Percentiles rank a stretch among this genome's conserved stretches.
Evolutionary conservation across 495 filamentous ascomycete genomes (phyloP).

Genomic region (Daldinia decipiens): DNA sequence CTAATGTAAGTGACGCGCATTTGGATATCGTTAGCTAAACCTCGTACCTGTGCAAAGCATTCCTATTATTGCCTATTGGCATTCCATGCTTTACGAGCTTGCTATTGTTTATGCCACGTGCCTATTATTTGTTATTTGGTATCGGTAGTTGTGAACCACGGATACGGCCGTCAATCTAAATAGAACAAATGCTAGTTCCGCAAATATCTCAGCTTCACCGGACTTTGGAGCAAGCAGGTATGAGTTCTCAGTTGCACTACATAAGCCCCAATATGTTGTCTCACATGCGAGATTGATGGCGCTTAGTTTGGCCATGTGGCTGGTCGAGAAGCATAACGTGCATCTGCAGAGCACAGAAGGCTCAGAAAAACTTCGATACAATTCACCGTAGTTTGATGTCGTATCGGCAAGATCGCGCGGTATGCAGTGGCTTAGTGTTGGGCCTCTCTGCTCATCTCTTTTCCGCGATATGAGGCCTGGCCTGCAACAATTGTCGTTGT

Average conservation of each 20-base stretch:
- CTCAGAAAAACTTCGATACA: neutral
- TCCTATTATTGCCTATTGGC: too few relatives aligned
- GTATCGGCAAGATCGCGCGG: neutral
- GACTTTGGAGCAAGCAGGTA: neutral
- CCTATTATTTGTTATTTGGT: neutral
- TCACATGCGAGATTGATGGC: slow-evolving; percentile 2
- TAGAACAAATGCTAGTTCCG: neutral
- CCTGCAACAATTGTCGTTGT: neutral
- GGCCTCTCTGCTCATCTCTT: neutral
- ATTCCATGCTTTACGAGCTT: neutral
- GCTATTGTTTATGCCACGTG: neutral
- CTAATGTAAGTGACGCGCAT: neutral
- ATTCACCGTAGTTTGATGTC: neutral
- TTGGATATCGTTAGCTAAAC: neutral
- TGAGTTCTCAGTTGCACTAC: neutral
- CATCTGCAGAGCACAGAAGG: neutral
- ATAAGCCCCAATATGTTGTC: neutral
- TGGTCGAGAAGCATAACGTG: neutral
- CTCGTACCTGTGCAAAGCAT: neutral
- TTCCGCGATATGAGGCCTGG: neutral
- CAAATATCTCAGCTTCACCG: neutral
- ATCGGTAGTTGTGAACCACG: neutral
- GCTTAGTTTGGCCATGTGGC: slow-evolving; percentile 6
- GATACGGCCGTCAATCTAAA: neutral
- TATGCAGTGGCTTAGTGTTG: neutral